Percentiles rank a stretch among this genome's conserved stretches.
phyloP scores from a whole-genome alignment of 108 stramenopile genomes.

The Schizochytrium sp. region DNA sequence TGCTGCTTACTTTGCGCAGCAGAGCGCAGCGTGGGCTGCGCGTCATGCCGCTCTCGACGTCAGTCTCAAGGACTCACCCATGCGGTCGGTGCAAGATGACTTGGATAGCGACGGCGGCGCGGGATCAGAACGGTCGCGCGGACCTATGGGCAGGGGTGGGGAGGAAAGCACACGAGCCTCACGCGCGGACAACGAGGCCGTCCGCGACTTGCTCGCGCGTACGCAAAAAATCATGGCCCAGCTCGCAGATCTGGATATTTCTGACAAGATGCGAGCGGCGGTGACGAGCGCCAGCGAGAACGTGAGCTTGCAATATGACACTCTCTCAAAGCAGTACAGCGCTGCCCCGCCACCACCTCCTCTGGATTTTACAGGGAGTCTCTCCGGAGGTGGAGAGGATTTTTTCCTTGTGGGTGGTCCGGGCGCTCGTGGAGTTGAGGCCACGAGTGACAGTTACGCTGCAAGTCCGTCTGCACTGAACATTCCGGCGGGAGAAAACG shows the following conservation, averaged over 20 bases:
- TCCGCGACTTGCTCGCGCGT: neutral
- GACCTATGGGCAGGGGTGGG: too few species aligned
- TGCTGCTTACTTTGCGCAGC: slow-evolving; percentile 48
- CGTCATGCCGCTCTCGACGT: neutral
- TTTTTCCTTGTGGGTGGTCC: neutral
- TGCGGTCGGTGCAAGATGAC: neutral
- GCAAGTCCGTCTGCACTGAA: neutral
- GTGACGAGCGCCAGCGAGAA: neutral
- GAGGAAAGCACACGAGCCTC: too few species aligned
- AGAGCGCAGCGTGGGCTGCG: neutral
- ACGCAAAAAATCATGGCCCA: neutral
- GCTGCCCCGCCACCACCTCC: neutral
- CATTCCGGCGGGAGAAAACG: neutral
- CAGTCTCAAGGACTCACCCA: neutral
- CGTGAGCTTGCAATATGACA: neutral
- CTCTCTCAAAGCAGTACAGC: neutral
- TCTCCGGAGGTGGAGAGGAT: neutral
- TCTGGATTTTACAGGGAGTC: neutral
- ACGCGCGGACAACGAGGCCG: neutral
- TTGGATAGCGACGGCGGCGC: neutral
- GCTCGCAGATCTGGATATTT: neutral
- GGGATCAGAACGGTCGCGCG: too few species aligned
- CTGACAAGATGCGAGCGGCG: neutral
- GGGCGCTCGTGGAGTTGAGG: neutral
- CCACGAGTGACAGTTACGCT: neutral